Conservation (phyloP, 805 yeast genomes). For the Suhomyces xylopsoci region DNA sequence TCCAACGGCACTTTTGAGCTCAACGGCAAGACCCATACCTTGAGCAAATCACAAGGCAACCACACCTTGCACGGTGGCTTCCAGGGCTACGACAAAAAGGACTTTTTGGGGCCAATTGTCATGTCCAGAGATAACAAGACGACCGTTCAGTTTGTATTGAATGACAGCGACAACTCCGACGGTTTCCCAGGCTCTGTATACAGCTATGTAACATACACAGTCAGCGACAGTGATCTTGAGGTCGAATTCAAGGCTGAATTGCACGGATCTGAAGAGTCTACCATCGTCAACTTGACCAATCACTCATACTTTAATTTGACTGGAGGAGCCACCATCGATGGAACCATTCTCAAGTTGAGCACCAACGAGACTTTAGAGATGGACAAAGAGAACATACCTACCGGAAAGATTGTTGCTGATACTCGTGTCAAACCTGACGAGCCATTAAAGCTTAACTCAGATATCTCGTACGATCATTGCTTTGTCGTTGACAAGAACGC, state of each 20-base stretch:
- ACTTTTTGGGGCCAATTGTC: conserved; percentile 54
- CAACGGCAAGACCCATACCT: conserved; percentile 37
- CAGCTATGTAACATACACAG: conserved; percentile 44
- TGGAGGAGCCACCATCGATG: conserved; percentile 26
- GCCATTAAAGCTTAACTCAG: conserved; percentile 16
- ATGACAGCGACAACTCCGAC: conserved; percentile 47
- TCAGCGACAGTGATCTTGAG: conserved; percentile 37
- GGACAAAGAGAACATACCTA: conserved; percentile 39
- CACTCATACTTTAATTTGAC: conserved; percentile 59
- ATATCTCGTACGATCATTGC: conserved; percentile 44
- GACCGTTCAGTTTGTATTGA: conserved; percentile 35
- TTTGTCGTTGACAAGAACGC: conserved; percentile 42
- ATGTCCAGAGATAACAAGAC: conserved; percentile 29
- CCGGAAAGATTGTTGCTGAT: conserved; percentile 38
- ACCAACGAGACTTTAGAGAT: conserved; percentile 43
- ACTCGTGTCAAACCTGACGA: conserved; percentile 8
- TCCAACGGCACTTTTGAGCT: conserved; percentile 41
- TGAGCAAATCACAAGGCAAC: conserved; percentile 41
- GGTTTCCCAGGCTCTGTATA: conserved; percentile 62
- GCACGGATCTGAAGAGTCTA: conserved; percentile 27
- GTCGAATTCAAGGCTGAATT: conserved; percentile 43
- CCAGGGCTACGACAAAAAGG: conserved; percentile 49
- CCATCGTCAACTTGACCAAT: conserved; percentile 58
- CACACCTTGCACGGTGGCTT: conserved; percentile 55
- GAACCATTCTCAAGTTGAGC: conserved; percentile 30